Conservation (phyloP, 129 eudicot species). For the Solidago caesia region DNA sequence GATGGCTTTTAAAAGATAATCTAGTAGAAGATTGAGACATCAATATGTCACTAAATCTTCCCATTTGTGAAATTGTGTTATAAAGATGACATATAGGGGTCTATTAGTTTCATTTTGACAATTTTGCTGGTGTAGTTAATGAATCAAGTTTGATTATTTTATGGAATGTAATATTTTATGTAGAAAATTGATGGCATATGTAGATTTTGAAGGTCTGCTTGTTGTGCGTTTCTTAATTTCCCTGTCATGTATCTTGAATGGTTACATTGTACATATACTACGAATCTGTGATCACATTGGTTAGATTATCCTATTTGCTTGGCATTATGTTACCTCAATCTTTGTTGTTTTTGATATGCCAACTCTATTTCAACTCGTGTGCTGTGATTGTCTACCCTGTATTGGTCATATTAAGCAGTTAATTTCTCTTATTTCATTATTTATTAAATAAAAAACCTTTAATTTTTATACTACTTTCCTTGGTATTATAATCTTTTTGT, state of each 20-base stretch:
- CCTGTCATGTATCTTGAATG: neutral
- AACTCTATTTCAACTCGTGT: neutral
- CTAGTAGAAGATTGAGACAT: neutral
- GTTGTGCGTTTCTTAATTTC: neutral
- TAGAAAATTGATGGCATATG: neutral
- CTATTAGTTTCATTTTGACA: neutral
- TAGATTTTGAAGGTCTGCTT: neutral
- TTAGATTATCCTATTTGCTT: neutral
- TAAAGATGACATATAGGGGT: neutral
- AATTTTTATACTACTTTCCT: neutral
- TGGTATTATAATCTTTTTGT: slow-evolving; percentile 4
- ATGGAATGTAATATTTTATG: neutral
- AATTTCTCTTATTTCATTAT: neutral
- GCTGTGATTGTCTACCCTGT: neutral
- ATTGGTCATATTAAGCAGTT: neutral
- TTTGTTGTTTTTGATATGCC: neutral
- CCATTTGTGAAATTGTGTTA: neutral
- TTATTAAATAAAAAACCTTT: neutral
- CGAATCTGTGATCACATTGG: neutral
- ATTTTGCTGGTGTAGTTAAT: neutral
- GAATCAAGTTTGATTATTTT: slow-evolving; percentile 5
- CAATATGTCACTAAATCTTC: neutral
- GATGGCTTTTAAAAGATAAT: slow-evolving; percentile 7
- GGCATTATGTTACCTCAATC: neutral
- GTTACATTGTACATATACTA: neutral